Conservation (phyloP, 108 stramenopile species). For the Nitzschia sp. region DNA sequence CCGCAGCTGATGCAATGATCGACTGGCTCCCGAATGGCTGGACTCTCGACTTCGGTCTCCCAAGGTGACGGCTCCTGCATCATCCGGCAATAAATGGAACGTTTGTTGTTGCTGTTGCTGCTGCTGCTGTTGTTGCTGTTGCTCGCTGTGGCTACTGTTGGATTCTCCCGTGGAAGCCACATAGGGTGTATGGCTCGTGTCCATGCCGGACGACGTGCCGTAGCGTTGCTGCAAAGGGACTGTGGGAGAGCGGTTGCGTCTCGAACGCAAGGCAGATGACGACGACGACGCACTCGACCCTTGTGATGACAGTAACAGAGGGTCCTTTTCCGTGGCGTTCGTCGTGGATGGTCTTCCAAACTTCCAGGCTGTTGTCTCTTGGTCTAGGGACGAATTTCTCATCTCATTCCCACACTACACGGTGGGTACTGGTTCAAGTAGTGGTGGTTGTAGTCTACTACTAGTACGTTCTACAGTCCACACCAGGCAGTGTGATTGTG, state of each 20-base stretch:
- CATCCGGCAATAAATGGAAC: slow-evolving; percentile 23
- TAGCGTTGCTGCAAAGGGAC: slow-evolving; percentile 3
- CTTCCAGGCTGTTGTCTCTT: slow-evolving; percentile 34
- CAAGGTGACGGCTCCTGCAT: not conserved
- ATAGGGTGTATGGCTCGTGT: slow-evolving; percentile 9
- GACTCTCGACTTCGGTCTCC: slow-evolving; percentile 19
- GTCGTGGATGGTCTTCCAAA: slow-evolving; percentile 11
- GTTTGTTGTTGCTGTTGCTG: slow-evolving; percentile 9
- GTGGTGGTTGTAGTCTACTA: not conserved
- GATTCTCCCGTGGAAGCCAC: no score
- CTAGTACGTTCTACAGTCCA: no score
- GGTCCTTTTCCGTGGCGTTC: slow-evolving; percentile 30
- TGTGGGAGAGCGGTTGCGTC: slow-evolving; percentile 19
- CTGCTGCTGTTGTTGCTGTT: not conserved
- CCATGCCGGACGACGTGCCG: slow-evolving; percentile 24
- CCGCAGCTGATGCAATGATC: slow-evolving; percentile 29
- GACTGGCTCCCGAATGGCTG: slow-evolving; percentile 24
- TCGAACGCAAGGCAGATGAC: slow-evolving; percentile 10
- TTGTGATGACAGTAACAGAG: slow-evolving; percentile 13
- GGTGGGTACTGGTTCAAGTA: slow-evolving; percentile 2
- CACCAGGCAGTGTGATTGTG: not conserved
- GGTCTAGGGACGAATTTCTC: slow-evolving; percentile 27
- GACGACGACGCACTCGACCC: slow-evolving; percentile 9
- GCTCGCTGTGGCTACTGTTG: no score
- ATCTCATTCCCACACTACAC: slow-evolving; percentile 34